phyloP scores from a whole-genome alignment of 805 yeast species.

The Yarrowia keelungensis region DNA sequence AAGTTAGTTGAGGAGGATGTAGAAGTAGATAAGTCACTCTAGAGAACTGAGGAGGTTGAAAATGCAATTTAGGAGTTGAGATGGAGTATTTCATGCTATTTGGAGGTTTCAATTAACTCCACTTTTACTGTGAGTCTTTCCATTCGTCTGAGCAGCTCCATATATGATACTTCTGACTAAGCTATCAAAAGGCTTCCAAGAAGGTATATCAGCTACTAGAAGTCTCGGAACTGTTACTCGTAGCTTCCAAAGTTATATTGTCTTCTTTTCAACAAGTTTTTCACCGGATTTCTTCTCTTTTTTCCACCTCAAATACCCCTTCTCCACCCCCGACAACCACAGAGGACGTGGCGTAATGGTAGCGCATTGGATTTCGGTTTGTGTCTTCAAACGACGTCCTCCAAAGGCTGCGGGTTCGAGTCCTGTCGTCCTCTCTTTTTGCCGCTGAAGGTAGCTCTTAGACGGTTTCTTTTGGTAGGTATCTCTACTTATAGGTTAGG shows the following conservation, averaged over 20 bases:
- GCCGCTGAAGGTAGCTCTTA: neutral
- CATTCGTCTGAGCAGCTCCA: too few relatives aligned
- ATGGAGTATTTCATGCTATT: too few relatives aligned
- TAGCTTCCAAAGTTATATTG: too few relatives aligned
- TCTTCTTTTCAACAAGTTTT: neutral
- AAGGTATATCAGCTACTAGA: too few relatives aligned
- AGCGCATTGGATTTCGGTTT: slow-evolving; percentile 32
- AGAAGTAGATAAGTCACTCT: too few relatives aligned
- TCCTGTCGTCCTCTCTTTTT: slow-evolving; percentile 30
- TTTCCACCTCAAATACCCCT: neutral
- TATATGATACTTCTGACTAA: too few relatives aligned
- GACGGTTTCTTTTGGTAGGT: neutral
- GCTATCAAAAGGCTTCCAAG: too few relatives aligned
- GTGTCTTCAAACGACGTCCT: slow-evolving; percentile 16
- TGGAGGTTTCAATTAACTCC: too few relatives aligned
- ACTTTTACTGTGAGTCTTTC: too few relatives aligned
- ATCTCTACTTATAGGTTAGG: slow-evolving; percentile 3
- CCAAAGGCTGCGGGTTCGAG: slow-evolving; percentile 34
- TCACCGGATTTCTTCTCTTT: neutral
- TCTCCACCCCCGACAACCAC: neutral
- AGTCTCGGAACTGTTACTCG: neutral
- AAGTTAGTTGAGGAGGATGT: too few relatives aligned
- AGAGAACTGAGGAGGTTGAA: too few relatives aligned
- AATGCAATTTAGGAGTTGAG: too few relatives aligned
- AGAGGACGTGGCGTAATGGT: slow-evolving; percentile 32